Evolutionary conservation across 257 asterid species (phyloP), one percentile per base, ranked within the genome.

Genomic region (Cordia subcordata): DNA sequence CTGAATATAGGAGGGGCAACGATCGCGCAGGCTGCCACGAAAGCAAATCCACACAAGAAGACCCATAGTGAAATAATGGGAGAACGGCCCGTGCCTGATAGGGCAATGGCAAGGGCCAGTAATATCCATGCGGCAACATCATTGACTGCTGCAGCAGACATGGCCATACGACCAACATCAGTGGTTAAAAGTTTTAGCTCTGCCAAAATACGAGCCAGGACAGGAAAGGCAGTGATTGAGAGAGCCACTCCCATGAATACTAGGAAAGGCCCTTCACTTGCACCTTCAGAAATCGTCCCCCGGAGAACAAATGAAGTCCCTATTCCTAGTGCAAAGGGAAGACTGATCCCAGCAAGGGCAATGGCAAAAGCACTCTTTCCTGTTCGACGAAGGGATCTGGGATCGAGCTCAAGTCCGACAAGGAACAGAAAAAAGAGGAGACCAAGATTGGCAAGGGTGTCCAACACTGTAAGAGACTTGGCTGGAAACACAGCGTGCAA

Each of bases 81-180:
- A 42, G 88, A 81, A 16, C 67, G 68, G 9, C 74, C 77, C 0
- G 76, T 59, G 27, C 86, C 86, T 4, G 92, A 81, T 10, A 84
- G 55, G 53, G 92, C 88, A 18, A 84, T 71, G 57, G 92, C 92
- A 22, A 84, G 74, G 18, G 88, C 88, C 49, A 84, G 88, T 35
- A 84, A 75, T 62, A 84, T 79, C 92, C 92, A 84, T 15, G 92
- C 92, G 17, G 84, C 92, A 62, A 84, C 84, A 14, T 84, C 92
- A 20, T 84, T 84, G 15, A 84, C 86, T 16, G 92, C 92, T 15
- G 92, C 92, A 14, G 92, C 92, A 18, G 92, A 84, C 92, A 84
- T 84, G 65, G 92, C 92, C 73, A 84, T 84, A 62, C 70, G 72
- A 21, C 92, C 92, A 16, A 84, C 86, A 55, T 68, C 71, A 0